A percentile compares a stretch with the other conserved stretches of the same genome.
Conservation (phyloP, 2,329 filamentous ascomycete species). For the Penicillium italicum region DNA sequence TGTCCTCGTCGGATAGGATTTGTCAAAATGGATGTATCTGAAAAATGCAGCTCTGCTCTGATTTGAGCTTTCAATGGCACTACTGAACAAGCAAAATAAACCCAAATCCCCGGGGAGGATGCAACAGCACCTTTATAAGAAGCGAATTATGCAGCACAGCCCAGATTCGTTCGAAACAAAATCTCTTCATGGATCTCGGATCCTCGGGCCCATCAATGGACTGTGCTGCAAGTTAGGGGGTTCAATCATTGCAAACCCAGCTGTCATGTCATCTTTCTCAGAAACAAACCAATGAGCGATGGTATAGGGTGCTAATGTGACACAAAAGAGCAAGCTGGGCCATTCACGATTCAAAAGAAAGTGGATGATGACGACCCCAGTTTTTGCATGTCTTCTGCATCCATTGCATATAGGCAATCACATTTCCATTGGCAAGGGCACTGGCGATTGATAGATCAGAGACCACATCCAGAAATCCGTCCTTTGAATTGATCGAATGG, state of each 20-base stretch:
- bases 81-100: not conserved
- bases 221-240: constrained; percentile 6
- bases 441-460: not conserved
- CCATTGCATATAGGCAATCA: constrained; percentile 20
- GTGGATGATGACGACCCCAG: constrained; percentile 5
- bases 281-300: not conserved
- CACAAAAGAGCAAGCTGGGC: not conserved
- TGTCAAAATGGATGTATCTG: not conserved
- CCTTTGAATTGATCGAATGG: not conserved
- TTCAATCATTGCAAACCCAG: constrained; percentile 18
- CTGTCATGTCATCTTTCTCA: constrained; percentile 22
- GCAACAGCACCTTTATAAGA: not conserved
- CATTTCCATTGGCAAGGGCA: not conserved
- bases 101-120: not conserved
- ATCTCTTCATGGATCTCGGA: not conserved
- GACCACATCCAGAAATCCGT: not conserved
- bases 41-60: not conserved
- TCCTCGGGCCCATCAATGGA: constrained; percentile 2
- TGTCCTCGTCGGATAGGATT: not conserved
- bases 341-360: not conserved
- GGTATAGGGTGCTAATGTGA: not conserved
- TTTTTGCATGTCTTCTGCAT: constrained; percentile 10
- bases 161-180: not conserved
- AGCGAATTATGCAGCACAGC: not conserved
- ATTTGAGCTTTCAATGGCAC: not conserved